A percentile compares a stretch with the other conserved stretches of the same genome.
phyloP scores from a whole-genome alignment of 1,284 basidiomycete species.

The Nidula niveotomentosa region DNA sequence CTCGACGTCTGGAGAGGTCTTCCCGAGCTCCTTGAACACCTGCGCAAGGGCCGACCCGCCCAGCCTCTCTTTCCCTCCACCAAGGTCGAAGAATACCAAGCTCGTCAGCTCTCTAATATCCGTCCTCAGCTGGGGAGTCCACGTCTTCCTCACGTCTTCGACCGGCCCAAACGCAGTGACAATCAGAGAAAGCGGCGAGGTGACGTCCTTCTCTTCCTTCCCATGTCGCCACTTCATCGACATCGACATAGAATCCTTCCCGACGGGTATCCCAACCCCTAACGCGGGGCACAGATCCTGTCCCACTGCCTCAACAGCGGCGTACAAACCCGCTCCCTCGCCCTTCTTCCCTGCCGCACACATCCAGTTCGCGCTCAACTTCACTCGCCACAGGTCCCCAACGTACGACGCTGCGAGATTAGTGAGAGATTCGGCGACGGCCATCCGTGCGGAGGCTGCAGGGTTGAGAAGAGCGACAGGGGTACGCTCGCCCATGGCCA shows the following conservation, averaged over 20 bases:
- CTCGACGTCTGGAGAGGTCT: constrained; percentile 89
- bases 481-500: constrained; percentile 97
- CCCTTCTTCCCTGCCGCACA: constrained; percentile 90
- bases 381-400: constrained; percentile 73
- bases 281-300: constrained; percentile 95
- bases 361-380: constrained; percentile 99
- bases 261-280: constrained; percentile 94
- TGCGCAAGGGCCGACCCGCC: constrained; percentile 97
- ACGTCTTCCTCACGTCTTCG: constrained; percentile 77
- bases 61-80: constrained; percentile 79
- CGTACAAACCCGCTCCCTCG: constrained; percentile 90
- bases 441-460: constrained; percentile 93
- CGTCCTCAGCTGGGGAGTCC: constrained; percentile 89
- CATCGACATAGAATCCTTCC: constrained; percentile 99
- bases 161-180: constrained; percentile 95
- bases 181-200: constrained; percentile 89
- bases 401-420: constrained; percentile 88
- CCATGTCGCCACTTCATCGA: constrained; percentile 90
- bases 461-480: constrained; percentile 88
- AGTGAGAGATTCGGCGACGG: constrained; percentile 91
- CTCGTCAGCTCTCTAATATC: constrained; percentile 66
- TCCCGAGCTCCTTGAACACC: constrained; percentile 91
- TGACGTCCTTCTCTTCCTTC: constrained; percentile 77
- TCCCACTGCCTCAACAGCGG: constrained; percentile 91
- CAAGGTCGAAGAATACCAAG: constrained; percentile 91